These are phyloP conservation scores for Saccharomycopsis hybrid DNA, from an alignment of 1,139 yeast species.

Conservation along the genomic window DNA sequence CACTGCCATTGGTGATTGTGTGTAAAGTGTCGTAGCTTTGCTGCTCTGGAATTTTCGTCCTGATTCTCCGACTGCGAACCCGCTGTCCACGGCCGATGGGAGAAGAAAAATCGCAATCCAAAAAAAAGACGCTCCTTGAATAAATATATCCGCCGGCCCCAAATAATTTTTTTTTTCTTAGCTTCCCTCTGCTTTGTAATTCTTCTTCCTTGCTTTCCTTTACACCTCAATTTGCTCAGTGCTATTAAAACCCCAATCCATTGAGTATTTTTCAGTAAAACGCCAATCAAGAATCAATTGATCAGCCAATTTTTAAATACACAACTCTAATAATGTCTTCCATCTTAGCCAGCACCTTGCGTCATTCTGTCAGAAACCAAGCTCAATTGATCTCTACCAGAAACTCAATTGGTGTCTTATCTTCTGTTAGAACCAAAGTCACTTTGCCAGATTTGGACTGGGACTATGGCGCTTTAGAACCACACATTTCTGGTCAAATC, in stretches of 20 bases:
- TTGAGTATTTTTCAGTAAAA: not conserved
- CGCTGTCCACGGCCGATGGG: not conserved
- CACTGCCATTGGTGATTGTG: too few relatives aligned
- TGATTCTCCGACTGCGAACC: too few relatives aligned
- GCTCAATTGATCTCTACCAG: not conserved
- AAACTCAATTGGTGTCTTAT: constrained; percentile 1
- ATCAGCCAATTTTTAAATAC: not conserved
- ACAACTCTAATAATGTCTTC: not conserved
- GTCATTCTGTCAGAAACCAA: not conserved
- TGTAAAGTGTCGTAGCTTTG: too few relatives aligned
- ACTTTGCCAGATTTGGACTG: constrained; percentile 81
- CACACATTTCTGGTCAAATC: constrained; percentile 81
- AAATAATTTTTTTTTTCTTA: not conserved
- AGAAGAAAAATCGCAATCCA: not conserved
- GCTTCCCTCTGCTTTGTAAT: not conserved
- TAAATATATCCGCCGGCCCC: not conserved
- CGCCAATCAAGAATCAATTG: not conserved
- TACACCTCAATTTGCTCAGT: not conserved
- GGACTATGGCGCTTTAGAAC: constrained; percentile 87
- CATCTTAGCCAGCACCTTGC: not conserved
- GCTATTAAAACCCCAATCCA: not conserved
- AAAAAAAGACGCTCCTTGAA: not conserved
- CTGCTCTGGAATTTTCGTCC: too few relatives aligned
- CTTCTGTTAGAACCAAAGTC: constrained; percentile 49
- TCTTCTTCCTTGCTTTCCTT: not conserved